Evolutionary conservation across 2,329 filamentous ascomycete species (phyloP), one percentile per base, ranked within the genome.

Genomic region (Cordyceps sp.): DNA sequence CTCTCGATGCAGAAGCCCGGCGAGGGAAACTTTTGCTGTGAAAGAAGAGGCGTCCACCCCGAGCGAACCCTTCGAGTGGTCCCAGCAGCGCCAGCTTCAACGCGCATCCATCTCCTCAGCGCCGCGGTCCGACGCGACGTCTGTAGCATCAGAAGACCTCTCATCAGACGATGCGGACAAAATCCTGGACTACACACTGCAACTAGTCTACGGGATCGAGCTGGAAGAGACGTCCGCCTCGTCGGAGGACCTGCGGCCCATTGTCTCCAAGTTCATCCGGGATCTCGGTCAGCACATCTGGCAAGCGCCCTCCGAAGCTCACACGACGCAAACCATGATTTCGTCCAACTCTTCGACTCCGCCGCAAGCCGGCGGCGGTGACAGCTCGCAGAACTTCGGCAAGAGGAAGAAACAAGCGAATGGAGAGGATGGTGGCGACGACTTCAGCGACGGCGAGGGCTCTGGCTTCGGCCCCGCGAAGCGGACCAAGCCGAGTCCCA

Each of bases 131-230:
- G 43, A 45, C 18, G 37, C 39, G 7, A 33, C 36, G 10, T 44
- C 43, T 4, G 41, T 43, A 5, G 40, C 41, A 1, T 47, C 46
- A 4, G 49, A 53, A 7, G 50, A 54, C 26, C 37, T 48, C 6
- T 45, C 50, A 0, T 34, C 41, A 3, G 51, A 55, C 2, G 55
- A 58, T 31, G 46, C 48, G 12, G 53, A 55, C 12, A 39, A 44
- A 0, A 37, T 58, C 2, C 43, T 58, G 14, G 48, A 50, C 26
- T 58, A 55, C 29, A 44, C 49, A 0, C 44, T 58, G 0, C 55
- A 58, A 22, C 30, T 56, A 0, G 47, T 52, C 5, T 58, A 57
- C 32, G 55, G 55, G 3, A 40, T 58, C 1, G 53, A 58, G 15
- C 39, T 55, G 10, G 43, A 47, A 4, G 53, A 57, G 13, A 36